Conservation (phyloP, 208 protist species). For the Wallacemonas rigidus region DNA sequence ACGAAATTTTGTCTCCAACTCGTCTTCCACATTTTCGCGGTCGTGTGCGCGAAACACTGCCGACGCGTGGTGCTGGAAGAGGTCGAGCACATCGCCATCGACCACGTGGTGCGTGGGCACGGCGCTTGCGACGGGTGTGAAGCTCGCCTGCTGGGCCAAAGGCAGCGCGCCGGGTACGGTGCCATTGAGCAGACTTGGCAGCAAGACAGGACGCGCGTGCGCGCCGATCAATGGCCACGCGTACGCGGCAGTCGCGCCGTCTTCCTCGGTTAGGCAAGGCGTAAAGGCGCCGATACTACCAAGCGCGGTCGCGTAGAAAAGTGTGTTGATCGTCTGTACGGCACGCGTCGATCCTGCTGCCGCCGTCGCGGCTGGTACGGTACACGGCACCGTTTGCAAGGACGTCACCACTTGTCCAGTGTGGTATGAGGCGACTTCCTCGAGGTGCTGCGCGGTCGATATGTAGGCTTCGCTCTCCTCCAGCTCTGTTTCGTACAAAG, state of each 20-base stretch:
- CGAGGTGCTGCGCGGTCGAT: conserved; percentile 46
- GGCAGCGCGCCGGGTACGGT: conserved; percentile 13
- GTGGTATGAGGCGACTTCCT: conserved; percentile 68
- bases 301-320: conserved; percentile 74
- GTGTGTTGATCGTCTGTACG: conserved; percentile 34
- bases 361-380: conserved; percentile 42
- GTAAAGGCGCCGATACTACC: conserved; percentile 71
- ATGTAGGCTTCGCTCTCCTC: conserved; percentile 42
- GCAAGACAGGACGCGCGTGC: conserved; percentile 43
- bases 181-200: conserved; percentile 1
- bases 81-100: conserved; percentile 62
- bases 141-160: conserved; percentile 13
- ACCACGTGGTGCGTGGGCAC: conserved; percentile 52
- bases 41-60: conserved; percentile 49
- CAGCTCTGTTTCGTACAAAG: conserved; percentile 59
- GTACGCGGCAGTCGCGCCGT: conserved; percentile 72
- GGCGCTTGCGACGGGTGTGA: conserved; percentile 1
- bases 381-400: conserved; percentile 46
- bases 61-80: conserved; percentile 33
- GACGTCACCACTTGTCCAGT: conserved; percentile 70
- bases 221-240: conserved; percentile 53
- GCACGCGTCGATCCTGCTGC: conserved; percentile 25
- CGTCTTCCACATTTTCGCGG: conserved; percentile 39
- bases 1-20: conserved; percentile 38
- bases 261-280: conserved; percentile 70